Evolutionary conservation across 768 basidiomycete genomes (phyloP), one percentile per base, ranked within the genome.

Genomic region (Hericium coralloides): DNA sequence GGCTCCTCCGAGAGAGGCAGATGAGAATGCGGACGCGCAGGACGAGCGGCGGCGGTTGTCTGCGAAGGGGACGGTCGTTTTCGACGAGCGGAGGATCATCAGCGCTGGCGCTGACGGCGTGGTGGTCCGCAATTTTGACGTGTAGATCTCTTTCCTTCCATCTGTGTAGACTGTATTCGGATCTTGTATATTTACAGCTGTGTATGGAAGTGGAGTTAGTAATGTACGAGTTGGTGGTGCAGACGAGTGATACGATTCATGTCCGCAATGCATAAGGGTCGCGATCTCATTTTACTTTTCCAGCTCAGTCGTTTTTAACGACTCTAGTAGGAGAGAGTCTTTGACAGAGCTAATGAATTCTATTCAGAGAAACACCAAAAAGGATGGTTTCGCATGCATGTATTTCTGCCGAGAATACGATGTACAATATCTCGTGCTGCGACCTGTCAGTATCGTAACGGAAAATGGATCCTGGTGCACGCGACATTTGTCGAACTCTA

Each of bases 51-150:
- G 43, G 2, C n/a, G 31, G 18, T 49, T 14, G 4, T 53, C 50
- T 0, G 47, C 18, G 49, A 54, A 53, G 58, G 78, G 82, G 7
- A 76, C 76, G 4, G 75, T 89, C 47, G 77, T 75, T 23, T 91
- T 91, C 66, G 89, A 91, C 64, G 89, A 90, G 59, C 78, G 86
- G 64, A 73, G 82, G 63, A 87, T 90, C 55, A 76, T 89, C 59
- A 85, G 69, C 20, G 69, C 72, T 31, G 66, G 68, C 20, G 58
- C 59, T 9, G 53, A 59, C 18, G 74, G 74, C 48, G 70, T 83
- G 25, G 69, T 76, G 36, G 72, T 81, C 49, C 75, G 81, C 58
- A 73, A 80, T 63, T 84, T 85, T 62, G 83, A 85, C 68, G 69
- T 84, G 49, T 85, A 67, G 74, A 26, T 31, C 12, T 41, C 10